Evolutionary conservation across 345 rosid genomes (phyloP).

Genomic region (Syzygium aqueum): DNA sequence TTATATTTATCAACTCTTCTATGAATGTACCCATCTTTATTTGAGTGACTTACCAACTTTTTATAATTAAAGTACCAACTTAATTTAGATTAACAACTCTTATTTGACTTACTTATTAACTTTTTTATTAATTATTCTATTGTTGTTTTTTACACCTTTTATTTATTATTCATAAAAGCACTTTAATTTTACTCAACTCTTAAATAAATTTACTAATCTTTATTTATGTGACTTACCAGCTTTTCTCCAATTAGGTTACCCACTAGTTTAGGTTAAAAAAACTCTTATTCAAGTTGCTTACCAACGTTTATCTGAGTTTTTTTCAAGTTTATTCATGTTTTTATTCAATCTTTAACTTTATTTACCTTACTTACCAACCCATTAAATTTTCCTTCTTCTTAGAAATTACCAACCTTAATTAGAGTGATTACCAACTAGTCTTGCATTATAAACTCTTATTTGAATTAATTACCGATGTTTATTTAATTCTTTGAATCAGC

Average conservation of each 20-base stretch:
- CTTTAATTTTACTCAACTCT: not conserved
- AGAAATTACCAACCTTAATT: not conserved
- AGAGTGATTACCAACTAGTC: not conserved
- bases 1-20: not conserved
- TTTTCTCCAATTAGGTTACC: not conserved
- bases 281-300: not conserved
- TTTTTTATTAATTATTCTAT: not conserved
- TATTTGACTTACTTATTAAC: not conserved
- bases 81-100: too few species aligned
- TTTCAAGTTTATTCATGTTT: not conserved
- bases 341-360: not conserved
- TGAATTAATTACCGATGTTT: not conserved
- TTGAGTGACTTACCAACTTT: too few species aligned
- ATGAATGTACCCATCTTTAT: not conserved
- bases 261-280: not conserved
- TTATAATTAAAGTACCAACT: too few species aligned
- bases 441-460: not conserved
- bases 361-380: not conserved
- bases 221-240: not conserved
- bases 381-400: not conserved
- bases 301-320: not conserved
- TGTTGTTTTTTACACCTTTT: not conserved
- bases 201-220: not conserved
- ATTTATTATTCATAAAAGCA: not conserved
- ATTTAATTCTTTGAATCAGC: not conserved